Conservation (phyloP, 225 moss, liverwort and hornwort genomes). For the Rhytidiadelphus loreus region DNA sequence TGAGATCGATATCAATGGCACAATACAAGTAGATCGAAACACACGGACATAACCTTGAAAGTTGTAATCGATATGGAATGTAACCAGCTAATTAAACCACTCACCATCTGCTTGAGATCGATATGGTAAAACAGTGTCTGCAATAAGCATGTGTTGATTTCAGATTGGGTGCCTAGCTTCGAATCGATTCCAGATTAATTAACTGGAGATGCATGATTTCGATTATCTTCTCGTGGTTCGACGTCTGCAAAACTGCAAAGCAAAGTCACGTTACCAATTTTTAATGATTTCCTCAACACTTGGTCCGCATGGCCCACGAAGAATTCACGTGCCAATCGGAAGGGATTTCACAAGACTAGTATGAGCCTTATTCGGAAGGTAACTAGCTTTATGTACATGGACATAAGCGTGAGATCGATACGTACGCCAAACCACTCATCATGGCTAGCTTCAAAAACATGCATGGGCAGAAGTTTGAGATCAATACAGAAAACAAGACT, state of each 20-base stretch:
- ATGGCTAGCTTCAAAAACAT: no score
- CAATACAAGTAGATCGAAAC: not conserved
- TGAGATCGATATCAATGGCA: not conserved
- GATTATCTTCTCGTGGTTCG: not conserved
- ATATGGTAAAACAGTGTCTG: not conserved
- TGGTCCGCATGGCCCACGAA: not conserved
- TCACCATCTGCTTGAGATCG: not conserved
- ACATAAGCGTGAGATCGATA: not conserved
- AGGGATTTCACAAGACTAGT: not conserved
- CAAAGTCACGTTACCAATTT: not conserved
- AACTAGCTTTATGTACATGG: not conserved
- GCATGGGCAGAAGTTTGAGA: not conserved
- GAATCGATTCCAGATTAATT: not conserved
- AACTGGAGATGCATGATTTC: not conserved
- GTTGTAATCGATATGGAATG: not conserved
- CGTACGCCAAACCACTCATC: no score
- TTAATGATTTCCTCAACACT: not conserved
- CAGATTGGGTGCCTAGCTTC: not conserved
- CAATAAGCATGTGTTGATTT: not conserved
- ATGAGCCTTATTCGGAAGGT: not conserved
- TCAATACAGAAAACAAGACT: no score
- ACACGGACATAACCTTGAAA: not conserved
- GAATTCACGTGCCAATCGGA: not conserved
- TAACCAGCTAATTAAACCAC: not conserved
- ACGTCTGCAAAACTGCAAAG: not conserved